Evolutionary conservation across 495 filamentous ascomycete species (phyloP).

Genomic region (Penicillium lagena): DNA sequence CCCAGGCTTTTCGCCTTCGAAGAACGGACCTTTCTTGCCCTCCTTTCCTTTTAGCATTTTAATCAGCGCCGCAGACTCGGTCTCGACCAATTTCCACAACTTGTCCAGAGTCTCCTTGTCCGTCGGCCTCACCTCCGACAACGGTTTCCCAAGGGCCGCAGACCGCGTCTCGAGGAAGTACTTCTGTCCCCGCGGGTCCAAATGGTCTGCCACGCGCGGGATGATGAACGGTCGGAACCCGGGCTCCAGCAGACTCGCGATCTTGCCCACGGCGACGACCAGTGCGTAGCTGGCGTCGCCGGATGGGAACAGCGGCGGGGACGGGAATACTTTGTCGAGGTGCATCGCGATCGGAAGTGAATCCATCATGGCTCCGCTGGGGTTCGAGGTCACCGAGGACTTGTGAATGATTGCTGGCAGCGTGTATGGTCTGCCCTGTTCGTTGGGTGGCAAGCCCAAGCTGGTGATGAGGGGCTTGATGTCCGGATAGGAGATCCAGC

Average conservation of each 20-base stretch:
- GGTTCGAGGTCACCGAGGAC: conserved; percentile 16
- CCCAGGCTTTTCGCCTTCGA: conserved; percentile 21
- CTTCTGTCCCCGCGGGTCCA: conserved; percentile 24
- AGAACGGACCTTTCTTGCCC: conserved; percentile 23
- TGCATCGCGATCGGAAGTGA: conserved; percentile 32
- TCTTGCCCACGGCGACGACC: conserved; percentile 8
- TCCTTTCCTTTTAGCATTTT: conserved; percentile 19
- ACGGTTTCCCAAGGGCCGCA: conserved; percentile 21
- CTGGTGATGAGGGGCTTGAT: conserved; percentile 27
- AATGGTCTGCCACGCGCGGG: conserved; percentile 11
- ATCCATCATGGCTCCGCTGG: conserved; percentile 27
- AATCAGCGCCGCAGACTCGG: conserved; percentile 6
- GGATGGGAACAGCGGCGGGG: conserved; percentile 23
- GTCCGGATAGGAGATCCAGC: conserved; percentile 36
- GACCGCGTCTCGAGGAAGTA: conserved; percentile 28
- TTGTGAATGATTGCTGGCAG: conserved; percentile 32
- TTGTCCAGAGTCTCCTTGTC: conserved; percentile 8
- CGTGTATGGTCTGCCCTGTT: conserved; percentile 20
- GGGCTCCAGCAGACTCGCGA: neutral
- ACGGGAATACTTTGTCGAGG: conserved; percentile 28
- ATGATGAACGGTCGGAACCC: conserved; percentile 6
- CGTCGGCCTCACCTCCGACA: conserved; percentile 20
- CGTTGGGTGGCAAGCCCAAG: conserved; percentile 16
- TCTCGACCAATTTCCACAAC: conserved; percentile 12
- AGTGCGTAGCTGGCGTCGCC: conserved; percentile 26